Evolutionary conservation across 495 filamentous ascomycete genomes (phyloP).

Genomic region (Aspergillus ellipticus): DNA sequence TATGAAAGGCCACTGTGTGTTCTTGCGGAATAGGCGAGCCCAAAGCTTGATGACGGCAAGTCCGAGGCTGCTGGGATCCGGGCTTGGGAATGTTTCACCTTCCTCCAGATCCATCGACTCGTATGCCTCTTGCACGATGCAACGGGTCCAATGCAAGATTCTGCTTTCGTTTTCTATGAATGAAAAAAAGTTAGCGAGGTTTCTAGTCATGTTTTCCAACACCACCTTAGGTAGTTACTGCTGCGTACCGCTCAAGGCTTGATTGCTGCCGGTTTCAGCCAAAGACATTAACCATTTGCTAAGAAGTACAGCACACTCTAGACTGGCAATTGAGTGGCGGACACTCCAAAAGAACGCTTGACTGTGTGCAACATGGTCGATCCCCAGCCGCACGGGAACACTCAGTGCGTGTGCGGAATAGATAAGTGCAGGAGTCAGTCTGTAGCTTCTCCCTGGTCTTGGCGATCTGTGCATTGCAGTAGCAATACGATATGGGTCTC

Average conservation of each 20-base stretch:
- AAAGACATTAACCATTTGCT: constrained; percentile 47
- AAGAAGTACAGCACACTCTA: constrained; percentile 47
- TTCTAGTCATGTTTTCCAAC: background rate
- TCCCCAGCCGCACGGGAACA: constrained; percentile 36
- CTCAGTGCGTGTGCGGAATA: constrained; percentile 39
- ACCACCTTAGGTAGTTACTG: too few relatives aligned
- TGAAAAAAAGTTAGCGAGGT: background rate
- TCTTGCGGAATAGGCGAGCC: constrained; percentile 35
- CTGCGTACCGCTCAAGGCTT: constrained; percentile 30
- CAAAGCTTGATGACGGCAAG: constrained; percentile 34
- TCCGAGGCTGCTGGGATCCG: constrained; percentile 28
- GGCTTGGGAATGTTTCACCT: constrained; percentile 21
- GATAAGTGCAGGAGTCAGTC: constrained; percentile 36
- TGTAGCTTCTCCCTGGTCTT: constrained; percentile 33
- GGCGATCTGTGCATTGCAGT: constrained; percentile 30
- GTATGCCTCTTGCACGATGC: constrained; percentile 38
- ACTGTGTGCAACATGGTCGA: constrained; percentile 43
- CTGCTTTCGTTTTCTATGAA: constrained; percentile 36
- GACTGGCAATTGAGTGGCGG: constrained; percentile 43
- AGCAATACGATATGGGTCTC: constrained; percentile 34
- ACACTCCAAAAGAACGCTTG: constrained; percentile 50
- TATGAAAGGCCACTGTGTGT: constrained; percentile 42
- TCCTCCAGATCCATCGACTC: constrained; percentile 34
- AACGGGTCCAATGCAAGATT: constrained; percentile 36
- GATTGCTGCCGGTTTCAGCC: constrained; percentile 27